Evolutionary conservation across 768 basidiomycete species (phyloP).

Genomic region (Thelephora ganbajun): DNA sequence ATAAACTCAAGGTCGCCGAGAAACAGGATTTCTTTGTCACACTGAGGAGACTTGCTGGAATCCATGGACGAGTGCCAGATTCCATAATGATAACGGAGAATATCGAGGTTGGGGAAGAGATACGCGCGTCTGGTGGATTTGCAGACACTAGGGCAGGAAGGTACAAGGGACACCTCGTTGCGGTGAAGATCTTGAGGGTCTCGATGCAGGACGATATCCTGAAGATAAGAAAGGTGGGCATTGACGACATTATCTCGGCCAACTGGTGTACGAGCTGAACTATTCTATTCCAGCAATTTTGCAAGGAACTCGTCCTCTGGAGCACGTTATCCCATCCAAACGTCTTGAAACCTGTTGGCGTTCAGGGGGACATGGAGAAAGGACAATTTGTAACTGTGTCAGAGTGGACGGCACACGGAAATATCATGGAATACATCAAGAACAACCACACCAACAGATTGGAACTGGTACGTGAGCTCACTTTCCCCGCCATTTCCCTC

Average conservation of each 20-base stretch:
- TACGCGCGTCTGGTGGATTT: too few relatives aligned
- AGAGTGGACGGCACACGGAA: constrained; percentile 5
- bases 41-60: too few relatives aligned
- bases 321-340: constrained; percentile 2
- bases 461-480: too few relatives aligned
- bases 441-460: too few relatives aligned
- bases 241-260: neutral
- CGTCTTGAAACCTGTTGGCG: constrained; percentile 1
- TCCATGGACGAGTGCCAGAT: too few relatives aligned
- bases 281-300: constrained; percentile 1
- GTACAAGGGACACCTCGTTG: neutral
- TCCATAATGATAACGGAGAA: too few relatives aligned
- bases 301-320: constrained; percentile 3
- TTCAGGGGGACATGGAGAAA: neutral
- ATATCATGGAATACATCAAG: too few relatives aligned
- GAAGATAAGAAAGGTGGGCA: too few relatives aligned
- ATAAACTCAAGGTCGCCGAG: too few relatives aligned
- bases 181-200: constrained; percentile 1
- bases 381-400: constrained; percentile 1
- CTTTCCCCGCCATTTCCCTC: too few relatives aligned
- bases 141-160: constrained; percentile 2
- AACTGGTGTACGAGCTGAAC: neutral
- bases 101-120: too few relatives aligned
- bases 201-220: neutral
- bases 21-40: too few relatives aligned